Conservation (phyloP, 129 eudicot genomes). For the Flaveria trinervia region DNA sequence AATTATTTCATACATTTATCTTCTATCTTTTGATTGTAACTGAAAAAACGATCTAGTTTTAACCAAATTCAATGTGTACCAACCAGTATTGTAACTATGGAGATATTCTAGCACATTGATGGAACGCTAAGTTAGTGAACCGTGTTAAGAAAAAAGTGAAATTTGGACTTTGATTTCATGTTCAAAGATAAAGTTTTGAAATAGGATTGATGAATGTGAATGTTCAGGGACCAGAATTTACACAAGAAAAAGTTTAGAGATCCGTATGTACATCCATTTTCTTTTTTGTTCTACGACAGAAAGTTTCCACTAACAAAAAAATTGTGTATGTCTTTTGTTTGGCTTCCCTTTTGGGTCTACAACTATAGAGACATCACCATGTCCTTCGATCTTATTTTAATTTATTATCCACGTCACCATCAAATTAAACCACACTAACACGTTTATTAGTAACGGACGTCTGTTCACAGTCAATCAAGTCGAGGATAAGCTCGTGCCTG, state of each 20-base stretch:
- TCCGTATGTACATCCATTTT: background rate
- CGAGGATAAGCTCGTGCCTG: no score
- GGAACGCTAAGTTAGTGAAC: background rate
- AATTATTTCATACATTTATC: background rate
- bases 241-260: background rate
- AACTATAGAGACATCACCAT: background rate
- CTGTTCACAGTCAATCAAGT: no score
- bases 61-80: background rate
- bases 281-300: conserved; percentile 14
- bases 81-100: background rate
- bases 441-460: background rate
- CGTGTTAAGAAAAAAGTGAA: background rate
- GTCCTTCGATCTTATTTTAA: background rate
- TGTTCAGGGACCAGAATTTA: background rate
- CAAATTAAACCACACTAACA: conserved; percentile 11
- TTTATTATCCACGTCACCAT: conserved; percentile 16
- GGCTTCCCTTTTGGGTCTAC: conserved; percentile 25
- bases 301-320: conserved; percentile 31
- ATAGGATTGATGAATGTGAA: background rate
- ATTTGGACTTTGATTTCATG: background rate
- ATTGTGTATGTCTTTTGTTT: conserved; percentile 8
- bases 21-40: background rate
- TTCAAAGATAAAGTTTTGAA: conserved; percentile 4
- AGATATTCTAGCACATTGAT: background rate
- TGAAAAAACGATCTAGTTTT: background rate